Base-by-base conservation (phyloP, 257 asterid species). In the Handroanthus guayacan region DNA sequence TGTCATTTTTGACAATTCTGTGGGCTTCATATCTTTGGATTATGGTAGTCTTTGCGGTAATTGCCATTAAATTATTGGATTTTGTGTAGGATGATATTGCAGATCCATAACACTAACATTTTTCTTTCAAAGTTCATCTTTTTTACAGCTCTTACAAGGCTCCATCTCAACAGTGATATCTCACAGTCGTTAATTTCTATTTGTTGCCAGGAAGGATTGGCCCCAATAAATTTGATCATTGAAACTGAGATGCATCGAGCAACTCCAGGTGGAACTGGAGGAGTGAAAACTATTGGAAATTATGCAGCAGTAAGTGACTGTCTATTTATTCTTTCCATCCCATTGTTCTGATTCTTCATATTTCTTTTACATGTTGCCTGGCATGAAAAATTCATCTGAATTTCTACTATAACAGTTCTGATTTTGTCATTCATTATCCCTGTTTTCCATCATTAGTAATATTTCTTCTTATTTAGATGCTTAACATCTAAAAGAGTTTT, bases 241-340 rank as follows among this genome's bases (percentile, higher is more conserved):
- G 97, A 91, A 84, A 91, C 92, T 13, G 90, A 89, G 76, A 82
- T 83, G 86, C 94, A 89, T 82, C 90, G 94, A 80, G 94, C 97
- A 16, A 84, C 94, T 72, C 97, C 91, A 57, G 97, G 97, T 41
- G 97, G 97, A 62, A 87, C 97, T 82, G 97, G 97, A 83, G 88
- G 90, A 20, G 87, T 91, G 67, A 91, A 91, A 85, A 89, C 97
- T 45, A 82, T 89, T n/a, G 97, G 94, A 75, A 91, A 91, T 78
- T 89, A 91, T 84, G 97, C 94, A 41, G 86, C 90, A n/a, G 97
- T 86, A 80, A 80, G 92, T 77, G 78, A 60, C 16, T 20, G 5
- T 69, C 3, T 36, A 58, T 12, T 36, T 16, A 36, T 80, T 77
- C 13, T 57, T 36, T 57, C 7, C 12, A n/a, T 36, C 47, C 2